Conservation (phyloP, 2,329 filamentous ascomycete genomes). For the Magnaporthiopsis poae region DNA sequence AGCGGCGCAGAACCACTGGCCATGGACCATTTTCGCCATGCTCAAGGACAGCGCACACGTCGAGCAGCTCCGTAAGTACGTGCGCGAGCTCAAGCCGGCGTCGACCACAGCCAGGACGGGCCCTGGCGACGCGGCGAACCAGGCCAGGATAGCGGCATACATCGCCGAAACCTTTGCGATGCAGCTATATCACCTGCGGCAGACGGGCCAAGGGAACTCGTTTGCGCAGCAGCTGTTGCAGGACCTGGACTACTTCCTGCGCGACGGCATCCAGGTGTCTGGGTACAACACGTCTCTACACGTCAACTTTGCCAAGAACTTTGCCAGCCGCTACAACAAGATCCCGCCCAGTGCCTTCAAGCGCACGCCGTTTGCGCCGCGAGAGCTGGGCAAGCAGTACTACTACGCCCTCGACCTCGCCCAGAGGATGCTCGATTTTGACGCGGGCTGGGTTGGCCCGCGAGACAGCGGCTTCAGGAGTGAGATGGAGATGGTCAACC, state of each 20-base stretch:
- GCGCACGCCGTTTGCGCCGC: constrained; percentile 56
- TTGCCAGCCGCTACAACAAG: constrained; percentile 65
- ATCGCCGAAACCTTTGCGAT: constrained; percentile 83
- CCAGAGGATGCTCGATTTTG: constrained; percentile 63
- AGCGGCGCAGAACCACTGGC: constrained; percentile 86
- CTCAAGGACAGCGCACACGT: constrained; percentile 67
- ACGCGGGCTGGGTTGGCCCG: constrained; percentile 65
- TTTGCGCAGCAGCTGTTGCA: constrained; percentile 63
- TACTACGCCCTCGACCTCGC: constrained; percentile 77
- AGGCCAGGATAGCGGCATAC: constrained; percentile 66
- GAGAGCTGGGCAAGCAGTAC: constrained; percentile 63
- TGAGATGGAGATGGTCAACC: constrained; percentile 79
- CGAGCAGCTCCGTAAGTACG: constrained; percentile 58
- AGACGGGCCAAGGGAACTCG: constrained; percentile 55
- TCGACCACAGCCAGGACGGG: constrained; percentile 44
- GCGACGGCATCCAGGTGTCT: constrained; percentile 67
- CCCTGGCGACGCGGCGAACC: constrained; percentile 46
- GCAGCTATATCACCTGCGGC: constrained; percentile 76
- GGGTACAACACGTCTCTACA: constrained; percentile 84
- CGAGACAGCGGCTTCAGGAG: constrained; percentile 63
- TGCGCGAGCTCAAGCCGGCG: constrained; percentile 47
- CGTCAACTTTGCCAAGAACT: constrained; percentile 73
- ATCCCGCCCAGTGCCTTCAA: constrained; percentile 72
- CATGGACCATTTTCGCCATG: constrained; percentile 78
- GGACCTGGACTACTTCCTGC: constrained; percentile 68